Evolutionary conservation across 2,329 filamentous ascomycete species (phyloP).

Genomic region (Scedosporium dehoogii): DNA sequence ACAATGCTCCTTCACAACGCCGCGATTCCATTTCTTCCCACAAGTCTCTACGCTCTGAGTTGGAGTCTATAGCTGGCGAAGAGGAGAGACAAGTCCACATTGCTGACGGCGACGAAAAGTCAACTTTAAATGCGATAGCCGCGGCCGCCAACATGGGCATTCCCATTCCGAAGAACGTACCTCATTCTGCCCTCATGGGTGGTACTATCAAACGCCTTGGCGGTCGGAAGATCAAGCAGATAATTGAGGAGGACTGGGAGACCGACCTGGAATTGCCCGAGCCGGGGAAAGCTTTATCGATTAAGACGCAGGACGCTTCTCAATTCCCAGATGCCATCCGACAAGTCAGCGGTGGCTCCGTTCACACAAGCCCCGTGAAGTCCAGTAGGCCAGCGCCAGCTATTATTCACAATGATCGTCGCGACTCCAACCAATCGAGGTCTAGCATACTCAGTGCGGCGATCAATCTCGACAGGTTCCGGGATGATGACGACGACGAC

Average conservation of each 20-base stretch:
- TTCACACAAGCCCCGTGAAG: slow-evolving; percentile 42
- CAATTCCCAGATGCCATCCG: slow-evolving; percentile 59
- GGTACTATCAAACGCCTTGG: slow-evolving; percentile 90
- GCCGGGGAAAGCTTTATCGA: slow-evolving; percentile 46
- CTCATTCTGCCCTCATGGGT: slow-evolving; percentile 78
- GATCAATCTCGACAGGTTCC: slow-evolving; percentile 53
- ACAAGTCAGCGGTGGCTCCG: slow-evolving; percentile 51
- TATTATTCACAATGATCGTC: slow-evolving; percentile 7
- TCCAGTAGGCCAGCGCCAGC: slow-evolving; percentile 22
- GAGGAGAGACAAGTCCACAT: slow-evolving; percentile 85
- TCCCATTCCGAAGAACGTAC: slow-evolving; percentile 77
- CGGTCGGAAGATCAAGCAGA: slow-evolving; percentile 59
- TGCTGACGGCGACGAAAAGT: slow-evolving; percentile 73
- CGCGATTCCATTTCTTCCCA: slow-evolving; percentile 76
- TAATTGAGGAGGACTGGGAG: slow-evolving; percentile 71
- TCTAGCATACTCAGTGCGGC: slow-evolving; percentile 30
- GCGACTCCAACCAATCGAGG: slow-evolving; percentile 13
- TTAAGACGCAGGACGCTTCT: slow-evolving; percentile 52
- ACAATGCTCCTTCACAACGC: slow-evolving; percentile 35
- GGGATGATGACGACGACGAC: slow-evolving; percentile 52
- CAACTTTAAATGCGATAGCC: slow-evolving; percentile 75
- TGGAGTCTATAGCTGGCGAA: slow-evolving; percentile 56
- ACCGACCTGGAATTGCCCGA: slow-evolving; percentile 66
- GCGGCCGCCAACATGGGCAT: slow-evolving; percentile 85
- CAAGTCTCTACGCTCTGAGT: slow-evolving; percentile 71